Evolutionary conservation across 2,329 filamentous ascomycete species (phyloP).

Genomic region (Phyllosticta citribraziliensis): DNA sequence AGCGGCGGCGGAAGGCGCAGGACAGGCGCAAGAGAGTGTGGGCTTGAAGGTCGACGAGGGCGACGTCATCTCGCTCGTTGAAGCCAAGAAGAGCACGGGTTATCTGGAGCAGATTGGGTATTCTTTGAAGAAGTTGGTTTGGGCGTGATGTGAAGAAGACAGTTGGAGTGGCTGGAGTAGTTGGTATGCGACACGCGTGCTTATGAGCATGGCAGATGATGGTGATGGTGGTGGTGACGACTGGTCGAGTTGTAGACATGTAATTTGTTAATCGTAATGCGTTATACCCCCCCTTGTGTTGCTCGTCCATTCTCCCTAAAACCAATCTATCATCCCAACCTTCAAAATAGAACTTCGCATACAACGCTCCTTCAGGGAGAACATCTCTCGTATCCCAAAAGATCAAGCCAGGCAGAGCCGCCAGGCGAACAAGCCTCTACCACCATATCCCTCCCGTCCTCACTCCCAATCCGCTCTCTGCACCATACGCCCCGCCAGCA

Average conservation of each 20-base stretch:
- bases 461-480: neutral
- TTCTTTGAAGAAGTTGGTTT: slow-evolving; percentile 87
- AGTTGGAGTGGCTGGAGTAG: neutral
- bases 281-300: slow-evolving; percentile 6
- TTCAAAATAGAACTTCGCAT: neutral
- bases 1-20: too few species aligned
- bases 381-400: too few species aligned
- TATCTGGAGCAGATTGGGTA: slow-evolving; percentile 81
- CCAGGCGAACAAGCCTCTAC: neutral
- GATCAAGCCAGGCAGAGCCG: neutral
- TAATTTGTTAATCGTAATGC: neutral
- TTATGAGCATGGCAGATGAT: neutral
- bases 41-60: slow-evolving; percentile 40
- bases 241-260: neutral
- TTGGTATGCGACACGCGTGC: neutral
- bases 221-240: neutral
- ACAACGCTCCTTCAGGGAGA: too few species aligned
- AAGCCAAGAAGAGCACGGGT: slow-evolving; percentile 80
- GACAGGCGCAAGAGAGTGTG: slow-evolving; percentile 14
- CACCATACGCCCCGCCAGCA: slow-evolving; percentile 14
- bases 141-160: slow-evolving; percentile 44
- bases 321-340: neutral
- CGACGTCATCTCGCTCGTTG: slow-evolving; percentile 73
- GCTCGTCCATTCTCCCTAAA: neutral
- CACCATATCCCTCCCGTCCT: neutral